Percentiles rank a stretch among this genome's conserved stretches.
Evolutionary conservation across 73 alveolate genomes (phyloP).

Genomic region (Effrenium voratum): DNA sequence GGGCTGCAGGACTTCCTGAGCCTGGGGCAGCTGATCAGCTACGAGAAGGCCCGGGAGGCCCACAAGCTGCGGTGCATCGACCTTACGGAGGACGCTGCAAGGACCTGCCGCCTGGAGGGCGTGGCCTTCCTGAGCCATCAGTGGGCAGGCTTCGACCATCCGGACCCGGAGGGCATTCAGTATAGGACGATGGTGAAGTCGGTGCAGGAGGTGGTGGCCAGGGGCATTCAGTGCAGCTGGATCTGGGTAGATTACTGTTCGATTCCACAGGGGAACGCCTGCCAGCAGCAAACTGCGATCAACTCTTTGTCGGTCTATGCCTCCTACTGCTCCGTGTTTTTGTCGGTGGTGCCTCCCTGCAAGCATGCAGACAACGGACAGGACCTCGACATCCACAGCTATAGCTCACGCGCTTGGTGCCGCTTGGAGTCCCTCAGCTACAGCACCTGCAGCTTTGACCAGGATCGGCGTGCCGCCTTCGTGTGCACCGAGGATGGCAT

Average conservation of each 20-base stretch:
- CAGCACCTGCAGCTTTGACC: not conserved
- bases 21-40: conserved; percentile 8
- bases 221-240: conserved; percentile 41
- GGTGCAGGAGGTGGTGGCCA: not conserved
- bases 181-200: conserved; percentile 13
- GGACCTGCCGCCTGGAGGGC: not conserved
- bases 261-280: conserved; percentile 29
- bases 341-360: conserved; percentile 32
- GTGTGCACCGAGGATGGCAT: conserved; percentile 28
- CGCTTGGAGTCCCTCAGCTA: conserved; percentile 13
- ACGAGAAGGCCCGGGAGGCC: conserved; percentile 30
- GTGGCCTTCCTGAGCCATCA: conserved; percentile 42
- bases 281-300: conserved; percentile 39
- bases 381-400: conserved; percentile 15
- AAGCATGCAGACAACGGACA: not conserved
- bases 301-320: conserved; percentile 43
- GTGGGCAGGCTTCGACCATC: conserved; percentile 53
- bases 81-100: not conserved
- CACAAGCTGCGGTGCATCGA: conserved; percentile 5
- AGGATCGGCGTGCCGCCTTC: not conserved
- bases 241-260: conserved; percentile 38
- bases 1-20: not conserved
- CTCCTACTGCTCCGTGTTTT: conserved; percentile 27
- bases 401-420: conserved; percentile 31
- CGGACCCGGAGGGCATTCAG: conserved; percentile 16